Conservation (phyloP, 192 early-diverging fungal species). For the Linnemannia zychae region DNA sequence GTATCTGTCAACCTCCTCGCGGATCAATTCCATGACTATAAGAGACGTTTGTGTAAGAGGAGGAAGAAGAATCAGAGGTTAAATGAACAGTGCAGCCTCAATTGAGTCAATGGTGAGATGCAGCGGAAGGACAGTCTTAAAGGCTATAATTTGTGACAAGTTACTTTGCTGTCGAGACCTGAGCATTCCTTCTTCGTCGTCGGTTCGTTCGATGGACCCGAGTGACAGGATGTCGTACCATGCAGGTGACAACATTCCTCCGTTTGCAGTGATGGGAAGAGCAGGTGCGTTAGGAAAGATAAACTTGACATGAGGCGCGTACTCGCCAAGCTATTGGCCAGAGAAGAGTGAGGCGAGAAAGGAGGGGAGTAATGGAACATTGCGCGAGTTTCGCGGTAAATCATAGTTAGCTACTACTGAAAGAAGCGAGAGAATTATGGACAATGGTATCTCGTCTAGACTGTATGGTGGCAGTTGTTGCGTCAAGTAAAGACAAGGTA, state of each 20-base stretch:
- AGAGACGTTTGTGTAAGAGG: conserved; percentile 59
- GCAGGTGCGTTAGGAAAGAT: conserved; percentile 88
- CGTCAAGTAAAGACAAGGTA: not conserved
- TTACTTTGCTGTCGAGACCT: conserved; percentile 41
- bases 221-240: conserved; percentile 89
- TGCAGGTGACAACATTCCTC: conserved; percentile 86
- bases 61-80: conserved; percentile 21
- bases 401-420: not conserved
- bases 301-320: conserved; percentile 90
- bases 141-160: too few species aligned
- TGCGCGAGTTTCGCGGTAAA: not conserved
- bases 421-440: not conserved
- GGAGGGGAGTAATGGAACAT: not conserved
- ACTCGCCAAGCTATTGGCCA: conserved; percentile 63
- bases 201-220: conserved; percentile 63
- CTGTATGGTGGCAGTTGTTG: not conserved
- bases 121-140: not conserved
- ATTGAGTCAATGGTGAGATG: not conserved
- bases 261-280: conserved; percentile 82
- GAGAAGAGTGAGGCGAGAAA: conserved; percentile 25
- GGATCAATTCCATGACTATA: conserved; percentile 58
- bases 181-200: conserved; percentile 82
- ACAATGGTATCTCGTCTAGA: not conserved
- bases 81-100: too few species aligned
- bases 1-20: conserved; percentile 76